A percentile compares a stretch with the other conserved stretches of the same genome.
Evolutionary conservation across 2,329 filamentous ascomycete genomes (phyloP).

Genomic region (Fusarium siculi): DNA sequence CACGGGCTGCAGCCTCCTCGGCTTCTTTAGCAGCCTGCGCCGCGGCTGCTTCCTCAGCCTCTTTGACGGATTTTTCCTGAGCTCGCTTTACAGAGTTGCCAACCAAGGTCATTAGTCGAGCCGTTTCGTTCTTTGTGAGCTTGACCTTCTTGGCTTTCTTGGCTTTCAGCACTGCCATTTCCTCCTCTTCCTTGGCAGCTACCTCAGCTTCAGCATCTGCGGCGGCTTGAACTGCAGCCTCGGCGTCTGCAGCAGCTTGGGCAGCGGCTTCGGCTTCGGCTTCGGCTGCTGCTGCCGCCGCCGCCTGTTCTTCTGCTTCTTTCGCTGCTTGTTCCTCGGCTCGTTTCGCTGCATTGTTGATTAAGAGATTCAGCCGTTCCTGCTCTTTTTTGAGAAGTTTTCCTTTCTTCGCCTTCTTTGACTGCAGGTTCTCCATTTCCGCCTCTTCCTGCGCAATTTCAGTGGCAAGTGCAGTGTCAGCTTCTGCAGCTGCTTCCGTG

Average conservation of each 20-base stretch:
- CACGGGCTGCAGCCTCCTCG: slow-evolving; percentile 43
- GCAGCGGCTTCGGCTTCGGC: slow-evolving; percentile 33
- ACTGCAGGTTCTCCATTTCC: slow-evolving; percentile 35
- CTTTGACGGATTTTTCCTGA: slow-evolving; percentile 33
- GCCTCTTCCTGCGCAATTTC: slow-evolving; percentile 40
- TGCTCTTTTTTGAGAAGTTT: slow-evolving; percentile 38
- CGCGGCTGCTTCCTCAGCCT: slow-evolving; percentile 33
- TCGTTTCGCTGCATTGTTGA: slow-evolving; percentile 26
- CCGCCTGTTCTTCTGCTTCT: slow-evolving; percentile 33
- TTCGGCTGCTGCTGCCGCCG: slow-evolving; percentile 9
- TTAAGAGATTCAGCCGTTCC: slow-evolving; percentile 36
- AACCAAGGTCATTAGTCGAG: slow-evolving; percentile 35
- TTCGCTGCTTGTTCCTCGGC: slow-evolving; percentile 23
- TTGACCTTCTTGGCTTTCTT: slow-evolving; percentile 51
- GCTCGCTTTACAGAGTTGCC: slow-evolving; percentile 38
- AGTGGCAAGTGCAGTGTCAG: slow-evolving; percentile 24
- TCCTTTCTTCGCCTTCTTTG: slow-evolving; percentile 50
- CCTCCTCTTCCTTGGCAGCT: slow-evolving; percentile 41
- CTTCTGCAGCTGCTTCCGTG: slow-evolving; percentile 29
- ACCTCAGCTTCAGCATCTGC: slow-evolving; percentile 25
- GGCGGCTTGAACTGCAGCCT: slow-evolving; percentile 26
- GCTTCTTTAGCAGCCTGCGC: slow-evolving; percentile 31
- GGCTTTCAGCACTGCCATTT: slow-evolving; percentile 33
- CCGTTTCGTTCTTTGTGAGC: slow-evolving; percentile 34
- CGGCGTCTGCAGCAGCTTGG: slow-evolving; percentile 23